phyloP scores from a whole-genome alignment of 345 rosid species.

The Camelina sativa region DNA sequence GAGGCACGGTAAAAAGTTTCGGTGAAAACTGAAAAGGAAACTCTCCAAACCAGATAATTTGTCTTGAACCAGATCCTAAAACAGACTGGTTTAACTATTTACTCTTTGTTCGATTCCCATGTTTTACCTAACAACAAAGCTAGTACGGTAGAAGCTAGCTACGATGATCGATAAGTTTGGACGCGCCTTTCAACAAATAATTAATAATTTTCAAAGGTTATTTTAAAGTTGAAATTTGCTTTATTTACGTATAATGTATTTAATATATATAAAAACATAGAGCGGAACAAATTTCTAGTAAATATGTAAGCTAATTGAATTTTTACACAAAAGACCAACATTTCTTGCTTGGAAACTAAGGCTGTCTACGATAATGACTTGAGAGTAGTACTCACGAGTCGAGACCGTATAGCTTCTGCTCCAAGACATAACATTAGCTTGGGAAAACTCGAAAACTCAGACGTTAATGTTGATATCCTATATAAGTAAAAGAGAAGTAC shows the following conservation, averaged over 20 bases:
- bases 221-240: neutral
- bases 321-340: conserved; percentile 32
- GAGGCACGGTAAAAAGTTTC: no score
- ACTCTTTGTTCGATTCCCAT: neutral
- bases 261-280: neutral
- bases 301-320: neutral
- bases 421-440: conserved; percentile 31
- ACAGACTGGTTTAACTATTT: neutral
- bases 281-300: neutral
- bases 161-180: neutral
- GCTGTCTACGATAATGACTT: conserved; percentile 37
- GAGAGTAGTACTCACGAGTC: conserved; percentile 43
- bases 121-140: neutral
- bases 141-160: neutral
- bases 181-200: neutral
- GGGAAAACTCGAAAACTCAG: conserved; percentile 32
- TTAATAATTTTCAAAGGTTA: neutral
- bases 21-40: no score
- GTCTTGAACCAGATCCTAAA: no score
- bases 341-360: conserved; percentile 40
- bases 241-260: neutral
- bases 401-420: conserved; percentile 37
- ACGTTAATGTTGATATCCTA: neutral
- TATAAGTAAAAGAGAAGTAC: no score
- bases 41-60: no score